These are phyloP conservation scores for Castanea crenata DNA, from an alignment of 306 rosid genomes.

Conservation along the genomic window DNA sequence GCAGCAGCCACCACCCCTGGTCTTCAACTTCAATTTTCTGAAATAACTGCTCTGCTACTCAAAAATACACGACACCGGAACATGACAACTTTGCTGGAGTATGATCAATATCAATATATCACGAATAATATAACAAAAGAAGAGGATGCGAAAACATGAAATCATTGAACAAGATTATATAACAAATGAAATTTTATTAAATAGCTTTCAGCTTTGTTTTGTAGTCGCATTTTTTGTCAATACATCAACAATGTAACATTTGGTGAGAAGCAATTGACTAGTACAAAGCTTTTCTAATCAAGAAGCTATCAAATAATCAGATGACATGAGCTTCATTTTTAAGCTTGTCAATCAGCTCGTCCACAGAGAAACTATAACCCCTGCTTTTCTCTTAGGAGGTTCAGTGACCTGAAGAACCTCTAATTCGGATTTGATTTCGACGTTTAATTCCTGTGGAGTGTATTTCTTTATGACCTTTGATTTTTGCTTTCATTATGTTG, in stretches of 20 bases:
- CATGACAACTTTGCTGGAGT: no score
- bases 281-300: neutral
- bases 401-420: conserved; percentile 77
- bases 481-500: conserved; percentile 96
- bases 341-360: conserved; percentile 81
- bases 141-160: neutral
- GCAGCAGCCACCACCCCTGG: no score
- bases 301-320: conserved; percentile 25
- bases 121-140: neutral
- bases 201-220: neutral
- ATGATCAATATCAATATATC: no score
- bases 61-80: no score
- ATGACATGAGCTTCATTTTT: conserved; percentile 81
- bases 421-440: conserved; percentile 67
- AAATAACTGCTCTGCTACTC: no score
- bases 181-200: conserved; percentile 1
- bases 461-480: conserved; percentile 74
- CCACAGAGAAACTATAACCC: conserved; percentile 79
- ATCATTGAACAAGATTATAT: neutral
- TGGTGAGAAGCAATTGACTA: conserved; percentile 6
- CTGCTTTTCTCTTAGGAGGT: conserved; percentile 95
- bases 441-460: conserved; percentile 71
- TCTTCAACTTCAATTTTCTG: no score
- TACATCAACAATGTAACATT: conserved; percentile 7
- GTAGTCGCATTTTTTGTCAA: neutral